Conservation (phyloP, 495 filamentous ascomycete genomes). For the Evernia prunastri region DNA sequence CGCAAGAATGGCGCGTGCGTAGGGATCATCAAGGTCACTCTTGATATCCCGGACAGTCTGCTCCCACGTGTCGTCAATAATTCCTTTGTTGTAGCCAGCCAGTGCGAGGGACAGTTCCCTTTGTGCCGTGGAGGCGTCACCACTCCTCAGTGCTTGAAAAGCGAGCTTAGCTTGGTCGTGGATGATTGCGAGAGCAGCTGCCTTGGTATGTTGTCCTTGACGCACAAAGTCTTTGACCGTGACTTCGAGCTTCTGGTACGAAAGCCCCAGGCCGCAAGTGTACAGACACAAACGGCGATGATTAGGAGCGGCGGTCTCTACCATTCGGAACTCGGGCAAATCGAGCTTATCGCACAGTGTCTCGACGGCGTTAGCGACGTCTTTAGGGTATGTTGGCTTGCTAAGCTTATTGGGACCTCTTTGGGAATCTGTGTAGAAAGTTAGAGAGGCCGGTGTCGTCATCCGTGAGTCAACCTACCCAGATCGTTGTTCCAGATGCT, state of each 20-base stretch:
- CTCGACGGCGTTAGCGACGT: constrained; percentile 44
- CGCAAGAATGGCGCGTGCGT: constrained; percentile 83
- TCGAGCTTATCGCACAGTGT: constrained; percentile 44
- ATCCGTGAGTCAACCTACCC: constrained; percentile 38
- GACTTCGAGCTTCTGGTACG: constrained; percentile 55
- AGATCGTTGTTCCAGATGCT: constrained; percentile 73
- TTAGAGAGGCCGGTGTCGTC: not conserved
- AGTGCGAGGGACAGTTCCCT: constrained; percentile 51
- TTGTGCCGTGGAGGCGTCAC: constrained; percentile 40
- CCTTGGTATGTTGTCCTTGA: constrained; percentile 68
- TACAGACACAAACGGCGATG: constrained; percentile 74
- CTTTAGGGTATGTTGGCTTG: constrained; percentile 16
- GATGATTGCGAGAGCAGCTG: constrained; percentile 70
- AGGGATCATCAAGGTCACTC: constrained; percentile 68
- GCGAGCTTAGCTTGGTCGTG: constrained; percentile 57
- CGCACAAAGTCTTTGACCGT: constrained; percentile 51
- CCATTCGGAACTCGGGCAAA: constrained; percentile 43
- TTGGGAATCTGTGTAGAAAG: constrained; percentile 18
- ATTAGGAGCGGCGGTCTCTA: constrained; percentile 58
- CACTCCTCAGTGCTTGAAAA: constrained; percentile 39
- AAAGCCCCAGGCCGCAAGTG: constrained; percentile 66
- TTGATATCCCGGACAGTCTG: constrained; percentile 54
- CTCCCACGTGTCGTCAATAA: constrained; percentile 47
- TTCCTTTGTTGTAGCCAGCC: constrained; percentile 47
- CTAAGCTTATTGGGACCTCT: constrained; percentile 14